These are phyloP conservation scores for Microbotryum silenes-acaulis DNA, from an alignment of 1,284 basidiomycete genomes.

Conservation along the genomic window DNA sequence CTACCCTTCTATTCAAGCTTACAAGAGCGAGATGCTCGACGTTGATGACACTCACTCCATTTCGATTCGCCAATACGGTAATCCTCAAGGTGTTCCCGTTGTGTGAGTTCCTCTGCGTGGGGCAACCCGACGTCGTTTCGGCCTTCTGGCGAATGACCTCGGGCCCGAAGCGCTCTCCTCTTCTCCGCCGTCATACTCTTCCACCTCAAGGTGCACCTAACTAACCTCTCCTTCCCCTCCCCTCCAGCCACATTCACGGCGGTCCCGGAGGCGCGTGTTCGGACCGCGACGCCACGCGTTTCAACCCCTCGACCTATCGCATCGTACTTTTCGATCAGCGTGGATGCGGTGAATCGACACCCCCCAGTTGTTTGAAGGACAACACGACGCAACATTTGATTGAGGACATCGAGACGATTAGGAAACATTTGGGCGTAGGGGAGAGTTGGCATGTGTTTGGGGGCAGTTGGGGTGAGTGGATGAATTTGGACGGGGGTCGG, in stretches of 20 bases:
- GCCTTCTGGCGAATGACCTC: too few species aligned
- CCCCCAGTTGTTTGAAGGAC: slow-evolving; percentile 69
- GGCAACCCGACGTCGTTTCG: too few species aligned
- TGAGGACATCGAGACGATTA: slow-evolving; percentile 74
- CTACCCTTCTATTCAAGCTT: slow-evolving; percentile 12
- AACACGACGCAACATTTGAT: slow-evolving; percentile 96
- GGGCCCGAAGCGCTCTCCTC: slow-evolving; percentile 13
- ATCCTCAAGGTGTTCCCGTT: slow-evolving; percentile 43
- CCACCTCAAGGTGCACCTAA: neutral
- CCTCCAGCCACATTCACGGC: slow-evolving; percentile 29
- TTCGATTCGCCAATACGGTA: slow-evolving; percentile 34
- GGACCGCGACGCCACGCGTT: slow-evolving; percentile 62
- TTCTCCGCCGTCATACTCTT: neutral
- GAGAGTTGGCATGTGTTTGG: slow-evolving; percentile 91
- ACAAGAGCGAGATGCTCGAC: slow-evolving; percentile 20
- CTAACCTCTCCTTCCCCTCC: too few species aligned
- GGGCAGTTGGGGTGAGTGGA: slow-evolving; percentile 62
- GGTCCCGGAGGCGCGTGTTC: slow-evolving; percentile 68
- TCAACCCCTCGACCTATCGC: slow-evolving; percentile 75
- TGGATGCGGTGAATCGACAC: slow-evolving; percentile 75
- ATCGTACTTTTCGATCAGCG: slow-evolving; percentile 66
- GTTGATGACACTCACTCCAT: slow-evolving; percentile 36
- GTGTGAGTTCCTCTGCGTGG: slow-evolving; percentile 52
- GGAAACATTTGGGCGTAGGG: slow-evolving; percentile 56
- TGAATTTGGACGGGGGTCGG: too few species aligned